Conservation (phyloP, 2,329 filamentous ascomycete species). For the Phialemonium atrogriseum region DNA sequence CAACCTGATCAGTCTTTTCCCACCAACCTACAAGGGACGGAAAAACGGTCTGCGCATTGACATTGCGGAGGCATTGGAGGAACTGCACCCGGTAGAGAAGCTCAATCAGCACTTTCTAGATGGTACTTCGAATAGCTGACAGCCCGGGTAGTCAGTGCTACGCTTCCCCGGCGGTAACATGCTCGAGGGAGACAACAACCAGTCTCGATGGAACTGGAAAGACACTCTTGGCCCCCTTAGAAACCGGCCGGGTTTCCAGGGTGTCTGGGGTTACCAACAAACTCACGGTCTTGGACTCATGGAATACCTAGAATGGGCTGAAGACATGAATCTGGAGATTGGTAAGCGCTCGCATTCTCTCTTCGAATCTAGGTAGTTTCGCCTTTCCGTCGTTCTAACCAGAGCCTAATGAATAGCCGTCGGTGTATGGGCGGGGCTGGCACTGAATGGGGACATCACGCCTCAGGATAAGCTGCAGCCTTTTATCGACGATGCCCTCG, state of each 20-base stretch:
- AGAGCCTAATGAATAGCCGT: slow-evolving; percentile 28
- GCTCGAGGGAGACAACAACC: slow-evolving; percentile 38
- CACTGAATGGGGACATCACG: slow-evolving; percentile 43
- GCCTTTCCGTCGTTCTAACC: too few species aligned
- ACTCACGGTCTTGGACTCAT: slow-evolving; percentile 54
- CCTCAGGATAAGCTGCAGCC: slow-evolving; percentile 42
- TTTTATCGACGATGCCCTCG: slow-evolving; percentile 50
- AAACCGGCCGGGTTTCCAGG: slow-evolving; percentile 45
- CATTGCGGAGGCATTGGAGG: slow-evolving; percentile 42
- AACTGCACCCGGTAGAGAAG: slow-evolving; percentile 35
- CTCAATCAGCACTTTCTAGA: accelerated
- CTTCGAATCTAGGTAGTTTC: too few species aligned
- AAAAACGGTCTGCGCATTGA: slow-evolving; percentile 51
- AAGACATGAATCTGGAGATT: slow-evolving; percentile 51
- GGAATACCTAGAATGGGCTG: slow-evolving; percentile 53
- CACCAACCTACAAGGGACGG: slow-evolving; percentile 49
- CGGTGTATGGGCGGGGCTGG: slow-evolving; percentile 49
- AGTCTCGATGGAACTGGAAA: slow-evolving; percentile 42
- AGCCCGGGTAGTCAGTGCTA: slow-evolving; percentile 33
- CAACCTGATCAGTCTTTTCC: slow-evolving; percentile 51
- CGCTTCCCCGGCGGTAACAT: slow-evolving; percentile 60
- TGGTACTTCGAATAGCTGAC: slow-evolving; percentile 2
- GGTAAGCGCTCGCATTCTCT: slow-evolving; percentile 19
- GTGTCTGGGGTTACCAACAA: slow-evolving; percentile 52
- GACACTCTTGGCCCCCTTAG: slow-evolving; percentile 45